phyloP scores from a whole-genome alignment of 331 rosid species.

The Acacia concinna region DNA sequence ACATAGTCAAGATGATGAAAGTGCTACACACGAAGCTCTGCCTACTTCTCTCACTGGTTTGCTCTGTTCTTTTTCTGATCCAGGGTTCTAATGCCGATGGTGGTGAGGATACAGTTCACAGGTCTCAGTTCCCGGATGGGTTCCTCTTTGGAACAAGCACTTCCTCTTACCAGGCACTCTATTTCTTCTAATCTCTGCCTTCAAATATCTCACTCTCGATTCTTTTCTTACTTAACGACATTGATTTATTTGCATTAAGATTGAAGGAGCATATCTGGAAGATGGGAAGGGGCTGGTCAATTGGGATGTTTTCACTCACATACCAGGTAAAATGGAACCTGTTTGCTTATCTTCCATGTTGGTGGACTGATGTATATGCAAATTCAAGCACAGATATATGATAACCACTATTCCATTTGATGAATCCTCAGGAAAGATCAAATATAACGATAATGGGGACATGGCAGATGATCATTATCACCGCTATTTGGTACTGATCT shows the following conservation, averaged over 20 bases:
- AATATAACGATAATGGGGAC: conserved; percentile 45
- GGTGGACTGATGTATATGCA: background rate
- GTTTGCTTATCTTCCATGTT: background rate
- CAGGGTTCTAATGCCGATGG: conserved; percentile 9
- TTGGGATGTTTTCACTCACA: conserved; percentile 60
- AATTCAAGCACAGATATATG: conserved; percentile 9
- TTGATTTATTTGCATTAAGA: conserved; percentile 22
- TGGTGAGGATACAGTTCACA: conserved; percentile 32
- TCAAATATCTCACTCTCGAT: background rate
- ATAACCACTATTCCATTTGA: background rate
- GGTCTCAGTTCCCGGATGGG: conserved; percentile 48
- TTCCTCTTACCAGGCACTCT: conserved; percentile 58
- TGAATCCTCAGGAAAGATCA: conserved; percentile 37
- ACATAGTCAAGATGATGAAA: background rate
- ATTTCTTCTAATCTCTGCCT: background rate
- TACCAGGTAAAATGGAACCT: conserved; percentile 43
- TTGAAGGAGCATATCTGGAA: conserved; percentile 60
- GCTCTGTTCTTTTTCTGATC: conserved; percentile 7
- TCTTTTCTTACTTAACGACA: background rate
- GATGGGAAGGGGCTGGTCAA: conserved; percentile 57
- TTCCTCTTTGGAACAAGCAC: conserved; percentile 66
- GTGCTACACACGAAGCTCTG: background rate
- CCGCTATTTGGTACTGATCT: conserved; percentile 43
- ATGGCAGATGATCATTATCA: conserved; percentile 52
- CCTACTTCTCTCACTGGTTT: conserved; percentile 9